Percentiles rank a stretch among this genome's conserved stretches.
Evolutionary conservation across 768 basidiomycete species (phyloP).

Genomic region (Termitomyces sp.): DNA sequence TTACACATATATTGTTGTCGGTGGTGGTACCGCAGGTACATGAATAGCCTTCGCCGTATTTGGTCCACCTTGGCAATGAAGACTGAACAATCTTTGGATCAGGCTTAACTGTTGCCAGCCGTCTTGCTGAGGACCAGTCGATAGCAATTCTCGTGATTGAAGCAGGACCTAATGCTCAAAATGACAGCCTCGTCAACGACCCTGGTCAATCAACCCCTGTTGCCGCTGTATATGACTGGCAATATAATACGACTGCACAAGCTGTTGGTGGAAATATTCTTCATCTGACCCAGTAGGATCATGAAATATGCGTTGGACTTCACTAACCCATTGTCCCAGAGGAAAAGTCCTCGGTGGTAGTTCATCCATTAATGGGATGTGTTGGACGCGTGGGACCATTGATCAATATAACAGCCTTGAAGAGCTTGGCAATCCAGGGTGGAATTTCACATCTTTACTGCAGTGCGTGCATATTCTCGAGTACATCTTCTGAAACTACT

Average conservation of each 20-base stretch:
- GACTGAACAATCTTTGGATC: neutral
- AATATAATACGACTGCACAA: constrained; percentile 12
- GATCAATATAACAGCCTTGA: constrained; percentile 15
- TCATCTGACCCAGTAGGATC: constrained; percentile 6
- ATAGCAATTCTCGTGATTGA: constrained; percentile 8
- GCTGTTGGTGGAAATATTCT: constrained; percentile 5
- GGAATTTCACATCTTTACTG: constrained; percentile 13
- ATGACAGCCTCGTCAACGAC: constrained; percentile 9
- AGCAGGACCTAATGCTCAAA: constrained; percentile 13
- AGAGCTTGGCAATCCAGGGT: constrained; percentile 15
- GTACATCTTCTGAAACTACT: no score
- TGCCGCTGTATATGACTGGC: constrained; percentile 2
- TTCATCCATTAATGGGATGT: constrained; percentile 17
- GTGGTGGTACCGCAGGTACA: constrained; percentile 13
- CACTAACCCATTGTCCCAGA: neutral
- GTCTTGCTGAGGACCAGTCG: constrained; percentile 9
- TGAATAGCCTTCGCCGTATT: neutral
- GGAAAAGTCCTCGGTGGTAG: constrained; percentile 16
- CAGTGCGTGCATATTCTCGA: neutral
- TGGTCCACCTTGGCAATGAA: neutral
- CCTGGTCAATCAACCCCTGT: constrained; percentile 6
- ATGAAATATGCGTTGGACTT: neutral
- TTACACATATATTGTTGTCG: constrained; percentile 9
- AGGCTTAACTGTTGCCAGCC: constrained; percentile 12
- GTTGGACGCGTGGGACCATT: constrained; percentile 16